A percentile compares a stretch with the other conserved stretches of the same genome.
These are phyloP conservation scores for Uronychia setigera DNA, from an alignment of 73 alveolate genomes.

Conservation along the genomic window DNA sequence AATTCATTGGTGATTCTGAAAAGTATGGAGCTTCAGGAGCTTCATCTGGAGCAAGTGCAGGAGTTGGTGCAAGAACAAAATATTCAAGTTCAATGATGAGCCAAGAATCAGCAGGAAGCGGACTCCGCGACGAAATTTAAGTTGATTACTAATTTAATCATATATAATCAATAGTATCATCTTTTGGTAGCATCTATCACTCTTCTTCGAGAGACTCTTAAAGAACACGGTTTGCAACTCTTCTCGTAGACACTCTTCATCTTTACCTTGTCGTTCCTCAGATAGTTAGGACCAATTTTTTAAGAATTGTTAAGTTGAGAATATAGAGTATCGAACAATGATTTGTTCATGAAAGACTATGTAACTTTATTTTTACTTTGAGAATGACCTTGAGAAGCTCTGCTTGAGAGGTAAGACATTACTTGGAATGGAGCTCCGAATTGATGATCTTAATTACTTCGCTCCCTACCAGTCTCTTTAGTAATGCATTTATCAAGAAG, in stretches of 20 bases:
- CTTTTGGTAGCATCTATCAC: not conserved
- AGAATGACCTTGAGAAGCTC: too few species aligned
- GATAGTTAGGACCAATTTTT: not conserved
- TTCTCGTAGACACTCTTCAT: not conserved
- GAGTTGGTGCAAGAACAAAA: not conserved
- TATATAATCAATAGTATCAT: not conserved
- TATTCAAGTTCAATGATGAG: not conserved
- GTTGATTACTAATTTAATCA: not conserved
- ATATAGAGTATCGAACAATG: not conserved
- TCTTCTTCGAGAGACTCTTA: not conserved
- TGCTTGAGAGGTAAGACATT: too few species aligned
- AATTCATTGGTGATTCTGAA: not conserved
- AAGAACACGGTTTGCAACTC: not conserved
- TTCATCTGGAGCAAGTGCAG: not conserved
- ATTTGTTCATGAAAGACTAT: too few species aligned
- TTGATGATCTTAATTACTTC: too few species aligned
- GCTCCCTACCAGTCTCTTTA: too few species aligned
- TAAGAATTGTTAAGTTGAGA: not conserved
- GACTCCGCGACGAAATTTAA: not conserved
- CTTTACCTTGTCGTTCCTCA: not conserved
- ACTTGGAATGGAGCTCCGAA: too few species aligned
- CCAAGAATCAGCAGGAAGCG: not conserved
- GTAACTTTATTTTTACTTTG: too few species aligned
- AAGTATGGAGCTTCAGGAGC: not conserved
- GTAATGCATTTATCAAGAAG: too few species aligned